These are phyloP conservation scores for Circinella minor DNA, from an alignment of 371 early-diverging fungal species.

Conservation along the genomic window DNA sequence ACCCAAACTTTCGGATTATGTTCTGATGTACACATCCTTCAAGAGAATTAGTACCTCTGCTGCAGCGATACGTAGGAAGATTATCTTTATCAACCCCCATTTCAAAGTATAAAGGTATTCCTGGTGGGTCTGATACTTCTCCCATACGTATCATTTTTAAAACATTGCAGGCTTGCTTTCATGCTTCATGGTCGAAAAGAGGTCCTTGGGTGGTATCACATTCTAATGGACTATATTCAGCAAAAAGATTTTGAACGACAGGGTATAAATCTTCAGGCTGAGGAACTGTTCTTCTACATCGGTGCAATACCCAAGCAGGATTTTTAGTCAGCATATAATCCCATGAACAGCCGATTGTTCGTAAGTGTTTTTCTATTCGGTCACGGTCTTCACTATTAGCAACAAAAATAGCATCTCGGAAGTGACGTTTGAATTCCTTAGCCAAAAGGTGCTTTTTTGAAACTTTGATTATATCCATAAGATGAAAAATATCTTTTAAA, in stretches of 20 bases:
- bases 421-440: neutral
- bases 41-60: neutral
- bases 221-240: neutral
- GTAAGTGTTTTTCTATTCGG: neutral
- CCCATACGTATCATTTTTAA: neutral
- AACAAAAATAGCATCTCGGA: neutral
- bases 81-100: neutral
- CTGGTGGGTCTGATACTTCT: conserved; percentile 2
- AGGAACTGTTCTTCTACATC: neutral
- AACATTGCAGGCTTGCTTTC: neutral
- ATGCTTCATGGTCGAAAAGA: neutral
- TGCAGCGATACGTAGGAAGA: neutral
- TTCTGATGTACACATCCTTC: conserved; percentile 3
- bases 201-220: neutral
- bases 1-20: neutral
- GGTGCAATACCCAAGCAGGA: neutral
- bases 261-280: neutral
- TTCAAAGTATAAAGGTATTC: neutral
- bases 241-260: neutral
- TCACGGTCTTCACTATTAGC: neutral
- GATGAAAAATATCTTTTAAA: neutral
- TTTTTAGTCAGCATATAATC: neutral
- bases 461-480: neutral
- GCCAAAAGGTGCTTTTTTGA: neutral
- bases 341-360: neutral